Evolutionary conservation across 116 monocot species (phyloP).

Genomic region (Iris pallida): DNA sequence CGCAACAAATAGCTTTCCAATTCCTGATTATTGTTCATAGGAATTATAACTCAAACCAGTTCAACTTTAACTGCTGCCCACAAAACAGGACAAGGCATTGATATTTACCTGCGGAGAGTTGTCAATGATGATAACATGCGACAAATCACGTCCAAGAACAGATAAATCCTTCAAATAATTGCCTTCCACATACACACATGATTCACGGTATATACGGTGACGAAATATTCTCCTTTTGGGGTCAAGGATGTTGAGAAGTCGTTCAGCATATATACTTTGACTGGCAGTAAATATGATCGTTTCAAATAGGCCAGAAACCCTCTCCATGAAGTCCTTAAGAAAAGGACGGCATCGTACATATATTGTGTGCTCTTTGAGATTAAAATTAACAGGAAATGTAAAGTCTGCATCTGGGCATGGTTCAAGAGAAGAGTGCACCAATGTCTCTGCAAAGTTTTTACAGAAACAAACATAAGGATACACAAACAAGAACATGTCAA

Average conservation of each 20-base stretch:
- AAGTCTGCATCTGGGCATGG: slow-evolving; percentile 85
- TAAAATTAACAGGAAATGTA: slow-evolving; percentile 95
- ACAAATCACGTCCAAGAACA: slow-evolving; percentile 87
- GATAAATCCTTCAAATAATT: slow-evolving; percentile 97
- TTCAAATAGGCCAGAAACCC: slow-evolving; percentile 77
- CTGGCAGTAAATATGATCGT: slow-evolving; percentile 97
- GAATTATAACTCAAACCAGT: no score
- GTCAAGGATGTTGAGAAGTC: slow-evolving; percentile 89
- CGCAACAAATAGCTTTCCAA: no score
- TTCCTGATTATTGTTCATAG: no score
- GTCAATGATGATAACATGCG: slow-evolving; percentile 87
- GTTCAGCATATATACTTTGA: slow-evolving; percentile 97
- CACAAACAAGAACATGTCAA: neutral
- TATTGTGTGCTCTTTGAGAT: slow-evolving; percentile 77
- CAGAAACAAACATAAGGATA: neutral
- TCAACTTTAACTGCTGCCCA: no score
- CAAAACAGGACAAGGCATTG: no score
- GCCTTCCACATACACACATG: slow-evolving; percentile 96
- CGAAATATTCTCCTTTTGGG: slow-evolving; percentile 88
- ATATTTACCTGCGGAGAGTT: slow-evolving; percentile 92
- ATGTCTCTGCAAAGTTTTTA: slow-evolving; percentile 57
- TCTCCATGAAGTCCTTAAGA: slow-evolving; percentile 83
- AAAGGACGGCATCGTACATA: slow-evolving; percentile 94
- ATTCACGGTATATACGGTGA: slow-evolving; percentile 93
- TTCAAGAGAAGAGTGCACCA: slow-evolving; percentile 95